Evolutionary conservation across 2,329 filamentous ascomycete species (phyloP).

Genomic region (Westerdykella ornata): DNA sequence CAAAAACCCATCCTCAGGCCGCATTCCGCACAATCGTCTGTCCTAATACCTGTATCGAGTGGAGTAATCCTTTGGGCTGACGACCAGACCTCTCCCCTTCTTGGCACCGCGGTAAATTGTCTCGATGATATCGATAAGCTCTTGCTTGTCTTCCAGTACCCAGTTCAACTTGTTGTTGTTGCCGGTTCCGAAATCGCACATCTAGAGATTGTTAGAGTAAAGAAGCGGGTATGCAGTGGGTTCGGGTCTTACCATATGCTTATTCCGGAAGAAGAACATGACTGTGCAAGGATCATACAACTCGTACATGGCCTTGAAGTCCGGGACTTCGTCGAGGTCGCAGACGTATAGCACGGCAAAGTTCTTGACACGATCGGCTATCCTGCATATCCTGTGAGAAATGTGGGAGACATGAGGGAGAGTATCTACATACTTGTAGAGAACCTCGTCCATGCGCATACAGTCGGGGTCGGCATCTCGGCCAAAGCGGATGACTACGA

Average conservation of each 20-base stretch:
- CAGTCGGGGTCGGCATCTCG: slow-evolving; percentile 77
- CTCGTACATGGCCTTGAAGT: slow-evolving; percentile 91
- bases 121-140: slow-evolving; percentile 97
- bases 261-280: slow-evolving; percentile 98
- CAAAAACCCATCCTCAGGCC: neutral
- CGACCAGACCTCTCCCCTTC: slow-evolving; percentile 92
- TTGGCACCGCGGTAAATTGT: slow-evolving; percentile 97
- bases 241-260: slow-evolving; percentile 95
- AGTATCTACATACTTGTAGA: slow-evolving; percentile 57
- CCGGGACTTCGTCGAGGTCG: slow-evolving; percentile 62
- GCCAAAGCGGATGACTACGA: slow-evolving; percentile 90
- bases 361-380: slow-evolving; percentile 89
- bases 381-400: slow-evolving; percentile 33
- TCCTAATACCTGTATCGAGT: slow-evolving; percentile 61
- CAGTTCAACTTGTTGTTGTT: slow-evolving; percentile 99
- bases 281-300: slow-evolving; percentile 87
- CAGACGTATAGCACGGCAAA: slow-evolving; percentile 81
- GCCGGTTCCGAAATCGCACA: slow-evolving; percentile 55
- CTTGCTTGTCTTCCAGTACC: slow-evolving; percentile 95
- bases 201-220: neutral
- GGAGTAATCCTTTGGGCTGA: slow-evolving; percentile 81
- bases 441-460: slow-evolving; percentile 83
- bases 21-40: neutral
- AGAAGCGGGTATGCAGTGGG: neutral
- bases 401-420: slow-evolving; percentile 67